These are phyloP conservation scores for Nannochloropsis granulata DNA, from an alignment of 108 stramenopile species.

Conservation along the genomic window DNA sequence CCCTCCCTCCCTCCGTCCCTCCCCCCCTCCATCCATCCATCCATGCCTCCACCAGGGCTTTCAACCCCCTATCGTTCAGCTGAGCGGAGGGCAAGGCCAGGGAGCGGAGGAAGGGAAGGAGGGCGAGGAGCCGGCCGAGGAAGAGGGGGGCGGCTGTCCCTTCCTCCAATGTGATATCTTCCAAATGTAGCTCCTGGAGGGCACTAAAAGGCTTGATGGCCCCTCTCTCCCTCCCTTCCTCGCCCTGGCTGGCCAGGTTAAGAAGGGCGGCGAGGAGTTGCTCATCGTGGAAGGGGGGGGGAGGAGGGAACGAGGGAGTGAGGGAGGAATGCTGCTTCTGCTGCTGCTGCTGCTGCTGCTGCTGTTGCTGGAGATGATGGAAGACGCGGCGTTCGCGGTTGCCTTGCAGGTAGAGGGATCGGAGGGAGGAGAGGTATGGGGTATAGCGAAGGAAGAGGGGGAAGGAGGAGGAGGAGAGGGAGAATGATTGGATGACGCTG, in stretches of 20 bases:
- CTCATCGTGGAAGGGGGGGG: neutral
- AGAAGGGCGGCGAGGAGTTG: neutral
- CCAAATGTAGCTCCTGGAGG: neutral
- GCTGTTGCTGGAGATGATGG: neutral
- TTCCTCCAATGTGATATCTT: neutral
- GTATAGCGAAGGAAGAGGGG: neutral
- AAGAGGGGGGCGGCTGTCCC: neutral
- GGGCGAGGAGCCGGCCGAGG: neutral
- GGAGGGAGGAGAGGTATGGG: neutral
- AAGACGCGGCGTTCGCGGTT: neutral
- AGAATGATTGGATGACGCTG: neutral
- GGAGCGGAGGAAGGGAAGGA: neutral
- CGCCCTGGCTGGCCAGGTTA: neutral
- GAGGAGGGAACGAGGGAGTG: neutral
- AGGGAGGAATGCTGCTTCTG: neutral
- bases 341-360: neutral
- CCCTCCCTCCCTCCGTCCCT: neutral
- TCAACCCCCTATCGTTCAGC: neutral
- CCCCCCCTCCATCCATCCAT: neutral
- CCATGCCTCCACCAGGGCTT: neutral
- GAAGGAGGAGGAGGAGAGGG: neutral
- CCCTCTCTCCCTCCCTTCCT: neutral
- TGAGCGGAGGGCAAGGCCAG: neutral
- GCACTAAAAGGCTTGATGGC: neutral
- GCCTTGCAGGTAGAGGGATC: neutral